These are phyloP conservation scores for Chlamydomonas urium DNA, from an alignment of 139 green algal genomes.

Conservation along the genomic window DNA sequence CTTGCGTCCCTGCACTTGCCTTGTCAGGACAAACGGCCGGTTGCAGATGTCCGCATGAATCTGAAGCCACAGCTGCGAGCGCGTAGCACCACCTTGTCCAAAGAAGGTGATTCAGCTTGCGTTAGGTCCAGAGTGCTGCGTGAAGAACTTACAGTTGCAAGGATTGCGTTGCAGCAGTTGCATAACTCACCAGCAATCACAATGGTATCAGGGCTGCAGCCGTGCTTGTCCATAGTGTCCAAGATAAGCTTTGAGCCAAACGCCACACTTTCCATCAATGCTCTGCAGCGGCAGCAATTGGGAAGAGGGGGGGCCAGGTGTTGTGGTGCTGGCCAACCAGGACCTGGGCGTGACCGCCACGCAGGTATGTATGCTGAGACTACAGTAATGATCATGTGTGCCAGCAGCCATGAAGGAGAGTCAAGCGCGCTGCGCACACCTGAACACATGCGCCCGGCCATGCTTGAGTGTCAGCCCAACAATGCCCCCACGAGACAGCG, in stretches of 20 bases:
- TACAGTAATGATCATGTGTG: too few relatives aligned
- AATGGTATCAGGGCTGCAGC: slow-evolving; percentile 47
- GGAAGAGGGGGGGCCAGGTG: background rate
- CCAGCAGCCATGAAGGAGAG: too few relatives aligned
- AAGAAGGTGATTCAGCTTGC: too few relatives aligned
- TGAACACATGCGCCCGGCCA: slow-evolving; percentile 62
- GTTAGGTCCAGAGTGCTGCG: too few relatives aligned
- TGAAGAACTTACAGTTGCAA: too few relatives aligned
- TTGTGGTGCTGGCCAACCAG: too few relatives aligned
- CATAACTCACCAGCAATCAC: slow-evolving; percentile 35
- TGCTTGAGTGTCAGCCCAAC: slow-evolving; percentile 73
- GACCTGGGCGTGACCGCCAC: too few relatives aligned
- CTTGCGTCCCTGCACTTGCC: slow-evolving; percentile 20
- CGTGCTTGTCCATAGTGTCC: slow-evolving; percentile 57
- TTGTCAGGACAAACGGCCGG: slow-evolving; percentile 66
- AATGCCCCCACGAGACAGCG: slow-evolving; percentile 61
- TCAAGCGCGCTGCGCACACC: background rate
- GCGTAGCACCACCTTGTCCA: slow-evolving; percentile 9
- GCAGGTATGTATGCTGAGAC: too few relatives aligned
- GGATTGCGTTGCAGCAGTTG: too few relatives aligned
- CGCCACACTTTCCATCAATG: slow-evolving; percentile 51
- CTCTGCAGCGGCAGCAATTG: background rate
- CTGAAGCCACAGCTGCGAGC: slow-evolving; percentile 56
- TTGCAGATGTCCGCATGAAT: slow-evolving; percentile 71
- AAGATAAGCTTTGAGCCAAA: slow-evolving; percentile 68